A percentile compares a stretch with the other conserved stretches of the same genome.
These are phyloP conservation scores for Pythium phragmitis DNA, from an alignment of 352 stramenopile genomes.

Conservation along the genomic window DNA sequence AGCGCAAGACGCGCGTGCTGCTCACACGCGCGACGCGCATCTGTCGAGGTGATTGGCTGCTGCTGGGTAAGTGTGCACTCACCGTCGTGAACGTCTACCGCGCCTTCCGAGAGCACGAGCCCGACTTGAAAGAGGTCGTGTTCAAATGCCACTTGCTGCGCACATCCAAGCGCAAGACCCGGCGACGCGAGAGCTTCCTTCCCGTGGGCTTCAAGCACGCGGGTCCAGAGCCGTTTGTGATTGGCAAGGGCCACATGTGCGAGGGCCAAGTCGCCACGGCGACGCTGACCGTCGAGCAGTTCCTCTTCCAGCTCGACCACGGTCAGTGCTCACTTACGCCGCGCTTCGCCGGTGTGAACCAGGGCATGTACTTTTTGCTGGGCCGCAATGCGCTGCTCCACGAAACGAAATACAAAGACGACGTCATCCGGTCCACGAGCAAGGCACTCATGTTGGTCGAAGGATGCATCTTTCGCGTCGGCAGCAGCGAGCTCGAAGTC, in stretches of 20 bases:
- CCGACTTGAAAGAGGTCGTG: slow-evolving; percentile 63
- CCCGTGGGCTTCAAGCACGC: slow-evolving; percentile 56
- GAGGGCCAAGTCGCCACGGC: slow-evolving; percentile 60
- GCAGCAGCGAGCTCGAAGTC: slow-evolving; percentile 60
- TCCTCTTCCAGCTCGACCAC: slow-evolving; percentile 59
- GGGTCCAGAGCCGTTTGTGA: slow-evolving; percentile 40
- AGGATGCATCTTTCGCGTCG: slow-evolving; percentile 61
- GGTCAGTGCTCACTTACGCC: slow-evolving; percentile 59
- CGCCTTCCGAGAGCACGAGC: slow-evolving; percentile 51
- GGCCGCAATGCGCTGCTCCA: slow-evolving; percentile 48
- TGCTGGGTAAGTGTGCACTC: slow-evolving; percentile 55
- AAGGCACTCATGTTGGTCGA: slow-evolving; percentile 73
- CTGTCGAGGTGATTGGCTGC: slow-evolving; percentile 53
- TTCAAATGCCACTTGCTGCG: slow-evolving; percentile 67
- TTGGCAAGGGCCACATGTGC: slow-evolving; percentile 59
- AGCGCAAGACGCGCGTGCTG: slow-evolving; percentile 50
- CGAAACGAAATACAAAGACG: slow-evolving; percentile 30
- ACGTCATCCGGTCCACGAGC: slow-evolving; percentile 62
- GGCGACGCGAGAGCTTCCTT: slow-evolving; percentile 43
- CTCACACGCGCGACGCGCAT: slow-evolving; percentile 48
- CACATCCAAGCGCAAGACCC: slow-evolving; percentile 58
- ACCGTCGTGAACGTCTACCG: slow-evolving; percentile 46
- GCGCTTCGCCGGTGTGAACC: slow-evolving; percentile 56
- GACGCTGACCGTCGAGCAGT: slow-evolving; percentile 59
- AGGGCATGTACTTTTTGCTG: slow-evolving; percentile 70